phyloP scores from a whole-genome alignment of 192 early-diverging fungal species.

The Coemansia sp. region DNA sequence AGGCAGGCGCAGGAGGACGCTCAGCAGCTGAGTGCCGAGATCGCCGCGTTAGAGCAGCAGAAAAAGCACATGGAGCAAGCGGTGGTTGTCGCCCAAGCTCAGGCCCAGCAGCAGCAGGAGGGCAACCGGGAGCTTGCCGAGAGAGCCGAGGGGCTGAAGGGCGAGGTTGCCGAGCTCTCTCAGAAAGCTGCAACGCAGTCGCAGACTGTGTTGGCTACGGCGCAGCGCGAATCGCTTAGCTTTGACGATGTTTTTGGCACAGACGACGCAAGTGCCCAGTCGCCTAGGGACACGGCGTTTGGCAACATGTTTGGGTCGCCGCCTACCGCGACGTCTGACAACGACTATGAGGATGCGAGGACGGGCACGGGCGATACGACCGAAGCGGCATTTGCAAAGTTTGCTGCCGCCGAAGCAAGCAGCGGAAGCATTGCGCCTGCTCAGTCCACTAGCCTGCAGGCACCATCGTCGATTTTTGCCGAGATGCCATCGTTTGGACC shows the following conservation, averaged over 20 bases:
- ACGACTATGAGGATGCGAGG: neutral
- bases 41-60: slow-evolving; percentile 27
- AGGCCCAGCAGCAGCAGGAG: slow-evolving; percentile 27
- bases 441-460: slow-evolving; percentile 3
- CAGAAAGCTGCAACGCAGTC: slow-evolving; percentile 7
- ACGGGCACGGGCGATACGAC: slow-evolving; percentile 1
- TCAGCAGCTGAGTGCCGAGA: slow-evolving; percentile 30
- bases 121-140: slow-evolving; percentile 9
- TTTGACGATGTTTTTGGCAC: slow-evolving; percentile 53
- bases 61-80: slow-evolving; percentile 28
- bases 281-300: slow-evolving; percentile 13
- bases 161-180: slow-evolving; percentile 17
- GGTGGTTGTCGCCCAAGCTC: slow-evolving; percentile 13
- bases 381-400: slow-evolving; percentile 9
- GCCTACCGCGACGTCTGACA: neutral
- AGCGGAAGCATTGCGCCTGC: neutral
- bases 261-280: slow-evolving; percentile 13
- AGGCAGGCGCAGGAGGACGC: slow-evolving; percentile 42
- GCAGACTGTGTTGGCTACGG: neutral
- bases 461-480: slow-evolving; percentile 9
- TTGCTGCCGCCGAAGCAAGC: neutral
- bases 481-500: slow-evolving; percentile 17
- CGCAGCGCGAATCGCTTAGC: slow-evolving; percentile 22
- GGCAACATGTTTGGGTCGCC: slow-evolving; percentile 13
- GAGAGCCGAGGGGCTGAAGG: slow-evolving; percentile 1